Base-by-base conservation (phyloP, 257 asterid species). In the Henckelia pumila region DNA sequence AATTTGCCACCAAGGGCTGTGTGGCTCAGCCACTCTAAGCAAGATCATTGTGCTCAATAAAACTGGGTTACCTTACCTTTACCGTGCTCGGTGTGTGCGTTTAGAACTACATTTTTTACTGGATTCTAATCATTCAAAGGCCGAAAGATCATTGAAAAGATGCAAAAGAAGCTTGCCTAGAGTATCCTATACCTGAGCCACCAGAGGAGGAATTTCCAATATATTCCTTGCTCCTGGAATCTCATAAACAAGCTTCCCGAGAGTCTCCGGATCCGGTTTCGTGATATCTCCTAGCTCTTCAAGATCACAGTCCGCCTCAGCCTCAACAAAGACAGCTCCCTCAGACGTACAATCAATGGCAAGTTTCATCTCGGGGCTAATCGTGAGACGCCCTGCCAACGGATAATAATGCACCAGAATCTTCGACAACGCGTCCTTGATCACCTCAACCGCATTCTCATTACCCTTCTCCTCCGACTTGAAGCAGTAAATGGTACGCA, bases 261-360 rank as follows among this genome's bases (percentile, higher is more conserved):
- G 94, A 22, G 87, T 82, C 6, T 74, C 63, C 2, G 97, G 97
- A 78, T 89, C 96, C 71, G 98, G 97, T 80, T 77, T 89, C 0
- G 93, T 84, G 30, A 79, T 85, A 21, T 92, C 95, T 3, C 96
- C 96, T 1, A 92, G 71, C 1, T 82, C 86, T 5, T 80, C 61
- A 8, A 89, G 86, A 0, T 57, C 75, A 68, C 89, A 85, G 2
- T 83, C 88, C 0, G 97, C 89, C 56, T 88, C 97, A 0, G 97
- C 98, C 79, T 86, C 97, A 35, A 92, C 96, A 61, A 88, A 89
- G 14, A 89, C 84, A 0, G 94, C 97, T 0, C 98, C 98, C 71
- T 88, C 88, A 2, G 80, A 95, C 0, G 85, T 86, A 76, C 97
- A 92, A 52, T 92, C 84, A 55, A 92, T 93, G 9, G 78, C 79